Evolutionary conservation across 2,329 filamentous ascomycete species (phyloP).

Genomic region (Fusarium coicis): DNA sequence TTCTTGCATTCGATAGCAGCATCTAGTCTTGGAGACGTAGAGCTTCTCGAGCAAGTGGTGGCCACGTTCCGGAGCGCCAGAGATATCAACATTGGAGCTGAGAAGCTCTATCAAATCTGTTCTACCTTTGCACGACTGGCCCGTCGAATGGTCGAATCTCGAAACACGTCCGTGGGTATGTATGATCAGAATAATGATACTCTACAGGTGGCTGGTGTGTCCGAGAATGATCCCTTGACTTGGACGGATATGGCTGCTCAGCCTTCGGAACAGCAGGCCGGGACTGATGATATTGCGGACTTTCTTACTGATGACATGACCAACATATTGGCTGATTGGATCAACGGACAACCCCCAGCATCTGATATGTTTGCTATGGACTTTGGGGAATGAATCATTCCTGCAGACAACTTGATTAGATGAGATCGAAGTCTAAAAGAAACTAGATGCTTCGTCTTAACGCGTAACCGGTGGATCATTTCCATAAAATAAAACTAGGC

Average conservation of each 20-base stretch:
- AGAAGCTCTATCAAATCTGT: constrained; percentile 33
- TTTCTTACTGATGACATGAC: constrained; percentile 30
- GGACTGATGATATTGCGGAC: background rate
- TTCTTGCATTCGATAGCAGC: constrained; percentile 32
- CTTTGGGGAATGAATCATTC: constrained; percentile 3
- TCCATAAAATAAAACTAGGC: background rate
- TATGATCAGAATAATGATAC: constrained; percentile 29
- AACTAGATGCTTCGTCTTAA: background rate
- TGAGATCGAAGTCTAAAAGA: background rate
- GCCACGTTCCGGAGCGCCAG: constrained; percentile 17
- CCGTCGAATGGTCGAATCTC: constrained; percentile 29
- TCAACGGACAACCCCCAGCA: constrained; percentile 28
- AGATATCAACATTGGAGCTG: constrained; percentile 21
- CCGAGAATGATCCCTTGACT: constrained; percentile 1
- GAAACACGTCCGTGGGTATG: constrained; percentile 28
- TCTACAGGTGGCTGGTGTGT: constrained; percentile 25
- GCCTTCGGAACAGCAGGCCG: background rate
- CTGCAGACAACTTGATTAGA: background rate
- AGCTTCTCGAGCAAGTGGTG: constrained; percentile 26
- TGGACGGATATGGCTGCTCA: constrained; percentile 5
- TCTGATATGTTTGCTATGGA: constrained; percentile 32
- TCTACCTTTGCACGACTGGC: constrained; percentile 25
- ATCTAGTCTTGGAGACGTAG: constrained; percentile 12
- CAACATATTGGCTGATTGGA: constrained; percentile 32
- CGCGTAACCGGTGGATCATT: background rate